A percentile compares a stretch with the other conserved stretches of the same genome.
Evolutionary conservation across 2,329 filamentous ascomycete species (phyloP).

Genomic region (Trichoderma koningii): DNA sequence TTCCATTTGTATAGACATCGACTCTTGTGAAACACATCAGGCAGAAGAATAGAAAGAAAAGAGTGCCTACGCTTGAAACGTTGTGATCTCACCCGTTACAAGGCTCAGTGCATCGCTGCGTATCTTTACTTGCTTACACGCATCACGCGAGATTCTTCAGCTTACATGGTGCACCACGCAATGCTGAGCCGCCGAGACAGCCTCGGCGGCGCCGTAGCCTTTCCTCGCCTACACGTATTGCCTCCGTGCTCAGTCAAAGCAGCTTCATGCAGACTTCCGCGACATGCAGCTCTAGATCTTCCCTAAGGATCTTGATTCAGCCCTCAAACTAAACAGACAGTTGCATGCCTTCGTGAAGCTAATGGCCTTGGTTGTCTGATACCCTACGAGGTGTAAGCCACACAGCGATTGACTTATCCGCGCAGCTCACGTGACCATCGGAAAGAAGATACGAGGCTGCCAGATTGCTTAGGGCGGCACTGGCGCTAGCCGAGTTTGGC

Average conservation of each 20-base stretch:
- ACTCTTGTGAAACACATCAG: neutral
- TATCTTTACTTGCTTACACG: neutral
- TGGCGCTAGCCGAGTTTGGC: constrained; percentile 9
- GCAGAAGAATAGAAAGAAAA: constrained; percentile 1
- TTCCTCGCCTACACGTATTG: constrained; percentile 6
- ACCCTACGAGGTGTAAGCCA: constrained; percentile 10
- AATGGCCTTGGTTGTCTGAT: constrained; percentile 10
- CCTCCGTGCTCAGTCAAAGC: neutral
- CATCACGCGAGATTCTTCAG: neutral
- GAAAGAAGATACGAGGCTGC: neutral
- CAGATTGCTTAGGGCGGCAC: constrained; percentile 22
- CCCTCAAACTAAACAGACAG: constrained; percentile 12
- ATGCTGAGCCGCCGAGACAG: neutral
- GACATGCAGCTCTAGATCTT: constrained; percentile 22
- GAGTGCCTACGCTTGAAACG: neutral
- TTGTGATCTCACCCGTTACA: neutral
- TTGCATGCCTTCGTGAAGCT: constrained; percentile 20
- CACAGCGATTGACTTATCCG: constrained; percentile 11
- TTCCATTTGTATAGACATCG: too few relatives aligned
- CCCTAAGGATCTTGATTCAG: constrained; percentile 18
- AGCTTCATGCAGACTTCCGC: constrained; percentile 6
- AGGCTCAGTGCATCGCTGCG: too few relatives aligned
- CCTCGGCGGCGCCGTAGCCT: constrained; percentile 1
- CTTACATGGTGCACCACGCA: neutral
- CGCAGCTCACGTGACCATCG: constrained; percentile 13